Percentiles rank a stretch among this genome's conserved stretches.
These are phyloP conservation scores for Pyropia haitanensis DNA, from an alignment of 23 red algal genomes.

Conservation along the genomic window DNA sequence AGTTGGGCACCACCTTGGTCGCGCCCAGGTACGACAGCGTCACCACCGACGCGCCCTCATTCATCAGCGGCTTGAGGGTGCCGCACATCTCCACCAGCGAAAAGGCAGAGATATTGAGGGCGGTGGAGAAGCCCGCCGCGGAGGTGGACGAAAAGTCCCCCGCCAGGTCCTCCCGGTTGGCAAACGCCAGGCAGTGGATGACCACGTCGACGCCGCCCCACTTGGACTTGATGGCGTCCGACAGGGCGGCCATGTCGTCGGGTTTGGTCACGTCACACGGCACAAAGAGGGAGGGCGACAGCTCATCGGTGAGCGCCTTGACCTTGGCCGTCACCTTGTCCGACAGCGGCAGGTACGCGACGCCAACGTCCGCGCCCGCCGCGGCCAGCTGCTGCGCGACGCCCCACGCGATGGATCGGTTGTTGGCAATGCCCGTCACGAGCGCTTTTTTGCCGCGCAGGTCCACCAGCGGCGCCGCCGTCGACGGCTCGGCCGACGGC, in stretches of 20 bases:
- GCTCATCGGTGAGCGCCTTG: constrained; percentile 20
- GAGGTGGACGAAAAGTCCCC: constrained; percentile 75
- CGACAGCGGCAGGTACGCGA: constrained; percentile 83
- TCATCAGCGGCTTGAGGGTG: constrained; percentile 56
- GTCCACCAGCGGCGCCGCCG: constrained; percentile 69
- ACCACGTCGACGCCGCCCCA: constrained; percentile 94
- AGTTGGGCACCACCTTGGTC: constrained; percentile 86
- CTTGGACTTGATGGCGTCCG: constrained; percentile 20
- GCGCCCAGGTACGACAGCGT: constrained; percentile 85
- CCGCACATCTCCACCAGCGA: constrained; percentile 73
- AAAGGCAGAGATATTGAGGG: constrained; percentile 72
- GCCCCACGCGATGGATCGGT: constrained; percentile 95
- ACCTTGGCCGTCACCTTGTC: constrained; percentile 74
- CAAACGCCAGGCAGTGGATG: constrained; percentile 96
- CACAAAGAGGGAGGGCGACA: constrained; percentile 68
- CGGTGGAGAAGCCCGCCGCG: constrained; percentile 56
- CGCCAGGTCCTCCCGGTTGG: constrained; percentile 75
- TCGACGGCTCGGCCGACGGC: constrained; percentile 2
- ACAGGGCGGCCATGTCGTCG: constrained; percentile 38
- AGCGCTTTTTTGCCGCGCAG: constrained; percentile 91
- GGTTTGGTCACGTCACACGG: constrained; percentile 73
- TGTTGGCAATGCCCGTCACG: constrained; percentile 95
- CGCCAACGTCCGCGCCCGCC: constrained; percentile 89
- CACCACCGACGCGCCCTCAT: constrained; percentile 52
- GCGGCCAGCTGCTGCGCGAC: constrained; percentile 63